phyloP scores from a whole-genome alignment of 2,329 filamentous ascomycete species.

The Cladophialophora psammophila region DNA sequence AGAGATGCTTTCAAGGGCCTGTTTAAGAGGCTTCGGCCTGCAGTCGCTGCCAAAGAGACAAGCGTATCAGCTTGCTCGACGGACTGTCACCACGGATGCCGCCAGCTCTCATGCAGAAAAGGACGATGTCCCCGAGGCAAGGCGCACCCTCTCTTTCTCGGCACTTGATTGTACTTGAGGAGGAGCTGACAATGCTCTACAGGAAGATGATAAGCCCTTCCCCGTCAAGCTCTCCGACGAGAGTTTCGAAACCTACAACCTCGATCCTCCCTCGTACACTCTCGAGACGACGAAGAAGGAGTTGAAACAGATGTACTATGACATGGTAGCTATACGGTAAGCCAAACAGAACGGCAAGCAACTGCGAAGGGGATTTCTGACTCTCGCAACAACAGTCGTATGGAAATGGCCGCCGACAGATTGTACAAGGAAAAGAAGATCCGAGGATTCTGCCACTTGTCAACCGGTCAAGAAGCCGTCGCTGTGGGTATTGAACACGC shows the following conservation, averaged over 20 bases:
- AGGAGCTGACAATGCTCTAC: constrained; percentile 32
- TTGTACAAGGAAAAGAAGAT: constrained; percentile 99
- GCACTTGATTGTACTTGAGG: constrained; percentile 7
- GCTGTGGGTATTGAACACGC: constrained; percentile 97
- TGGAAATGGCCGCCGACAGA: constrained; percentile 99
- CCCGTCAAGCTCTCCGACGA: constrained; percentile 92
- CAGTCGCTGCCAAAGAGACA: constrained; percentile 50
- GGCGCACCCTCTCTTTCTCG: constrained; percentile 53
- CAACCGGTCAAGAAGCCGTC: constrained; percentile 96
- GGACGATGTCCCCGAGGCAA: constrained; percentile 71
- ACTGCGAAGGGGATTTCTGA: background rate
- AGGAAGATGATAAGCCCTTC: constrained; percentile 96
- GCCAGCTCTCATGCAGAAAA: constrained; percentile 89
- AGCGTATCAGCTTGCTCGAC: constrained; percentile 61
- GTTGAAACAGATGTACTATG: constrained; percentile 98
- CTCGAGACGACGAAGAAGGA: constrained; percentile 95
- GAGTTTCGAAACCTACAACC: constrained; percentile 99
- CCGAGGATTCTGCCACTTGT: constrained; percentile 98
- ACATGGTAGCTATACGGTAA: constrained; percentile 95
- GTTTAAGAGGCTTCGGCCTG: constrained; percentile 41
- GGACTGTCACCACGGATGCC: constrained; percentile 92
- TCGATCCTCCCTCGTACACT: constrained; percentile 94
- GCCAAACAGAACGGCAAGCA: constrained; percentile 41
- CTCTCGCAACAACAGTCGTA: constrained; percentile 70
- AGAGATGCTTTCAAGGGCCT: constrained; percentile 40